phyloP scores from a whole-genome alignment of 163 green algal genomes.

The Scenedesmus sp. region DNA sequence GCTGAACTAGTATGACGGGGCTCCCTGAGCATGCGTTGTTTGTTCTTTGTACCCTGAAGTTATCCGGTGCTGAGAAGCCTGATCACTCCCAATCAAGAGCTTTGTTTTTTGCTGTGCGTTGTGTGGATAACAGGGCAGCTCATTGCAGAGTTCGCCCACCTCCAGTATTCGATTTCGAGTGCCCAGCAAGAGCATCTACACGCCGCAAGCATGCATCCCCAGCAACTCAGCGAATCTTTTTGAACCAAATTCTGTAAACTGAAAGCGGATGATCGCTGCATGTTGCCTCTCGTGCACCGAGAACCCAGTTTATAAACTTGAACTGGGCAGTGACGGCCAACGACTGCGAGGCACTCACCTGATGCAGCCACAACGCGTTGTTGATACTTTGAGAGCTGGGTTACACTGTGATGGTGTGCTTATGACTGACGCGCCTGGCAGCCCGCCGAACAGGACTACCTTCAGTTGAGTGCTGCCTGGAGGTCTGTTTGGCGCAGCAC shows the following conservation, averaged over 20 bases:
- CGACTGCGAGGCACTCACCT: not conserved
- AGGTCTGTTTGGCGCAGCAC: not conserved
- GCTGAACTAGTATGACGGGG: not conserved
- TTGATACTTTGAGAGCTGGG: not conserved
- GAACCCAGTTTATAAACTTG: not conserved
- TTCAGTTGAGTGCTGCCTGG: not conserved
- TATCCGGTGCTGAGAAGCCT: not conserved
- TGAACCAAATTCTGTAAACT: not conserved
- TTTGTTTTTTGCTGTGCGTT: not conserved
- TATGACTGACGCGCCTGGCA: not conserved
- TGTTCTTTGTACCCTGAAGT: constrained; percentile 15
- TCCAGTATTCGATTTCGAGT: not conserved
- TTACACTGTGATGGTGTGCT: not conserved
- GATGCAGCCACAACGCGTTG: not conserved
- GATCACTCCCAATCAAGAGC: not conserved
- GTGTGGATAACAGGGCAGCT: not conserved
- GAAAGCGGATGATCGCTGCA: not conserved
- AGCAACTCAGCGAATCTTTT: not conserved
- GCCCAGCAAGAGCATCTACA: not conserved
- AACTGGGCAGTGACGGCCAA: not conserved
- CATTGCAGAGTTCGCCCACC: not conserved
- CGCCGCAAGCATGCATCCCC: not conserved
- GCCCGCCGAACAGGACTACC: not conserved
- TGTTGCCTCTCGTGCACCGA: not conserved
- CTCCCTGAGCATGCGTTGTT: not conserved